Evolutionary conservation across 78 protist genomes (phyloP).

Genomic region (Planoprotostelium fungivorum): DNA sequence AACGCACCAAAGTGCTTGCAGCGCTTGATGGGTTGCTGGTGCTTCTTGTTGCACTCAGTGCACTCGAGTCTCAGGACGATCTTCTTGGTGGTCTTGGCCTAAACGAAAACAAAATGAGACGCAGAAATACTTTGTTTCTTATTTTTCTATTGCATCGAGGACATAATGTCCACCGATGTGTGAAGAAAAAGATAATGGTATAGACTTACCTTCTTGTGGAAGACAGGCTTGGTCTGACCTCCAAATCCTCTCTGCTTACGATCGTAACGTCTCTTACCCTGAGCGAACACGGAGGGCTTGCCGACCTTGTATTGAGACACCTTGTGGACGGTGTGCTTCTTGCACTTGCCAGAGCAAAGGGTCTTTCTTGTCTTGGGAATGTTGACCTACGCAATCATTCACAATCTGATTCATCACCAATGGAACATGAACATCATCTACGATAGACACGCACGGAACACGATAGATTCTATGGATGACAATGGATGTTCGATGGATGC

Average conservation of each 20-base stretch:
- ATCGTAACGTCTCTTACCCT: conserved; percentile 99
- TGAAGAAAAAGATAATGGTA: no score
- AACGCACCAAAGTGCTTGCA: conserved; percentile 86
- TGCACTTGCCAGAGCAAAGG: conserved; percentile 88
- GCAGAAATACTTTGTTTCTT: no score
- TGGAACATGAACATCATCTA: background rate
- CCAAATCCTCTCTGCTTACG: conserved; percentile 99
- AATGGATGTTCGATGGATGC: no score
- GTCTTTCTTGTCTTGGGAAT: conserved; percentile 93
- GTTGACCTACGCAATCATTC: conserved; percentile 78
- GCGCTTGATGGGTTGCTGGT: conserved; percentile 84
- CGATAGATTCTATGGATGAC: background rate
- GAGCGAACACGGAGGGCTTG: conserved; percentile 93
- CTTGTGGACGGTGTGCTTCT: conserved; percentile 88
- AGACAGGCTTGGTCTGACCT: conserved; percentile 99
- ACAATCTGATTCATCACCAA: background rate
- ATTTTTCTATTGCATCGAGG: background rate
- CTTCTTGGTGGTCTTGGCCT: conserved; percentile 99
- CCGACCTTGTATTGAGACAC: conserved; percentile 98
- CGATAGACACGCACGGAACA: background rate
- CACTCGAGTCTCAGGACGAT: conserved; percentile 95
- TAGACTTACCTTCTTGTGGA: conserved; percentile 91
- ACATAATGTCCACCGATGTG: no score
- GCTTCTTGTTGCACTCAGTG: conserved; percentile 80
- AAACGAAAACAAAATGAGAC: background rate